These are phyloP conservation scores for Metarhizium sp. DNA, from an alignment of 2,329 filamentous ascomycete species.

Conservation along the genomic window DNA sequence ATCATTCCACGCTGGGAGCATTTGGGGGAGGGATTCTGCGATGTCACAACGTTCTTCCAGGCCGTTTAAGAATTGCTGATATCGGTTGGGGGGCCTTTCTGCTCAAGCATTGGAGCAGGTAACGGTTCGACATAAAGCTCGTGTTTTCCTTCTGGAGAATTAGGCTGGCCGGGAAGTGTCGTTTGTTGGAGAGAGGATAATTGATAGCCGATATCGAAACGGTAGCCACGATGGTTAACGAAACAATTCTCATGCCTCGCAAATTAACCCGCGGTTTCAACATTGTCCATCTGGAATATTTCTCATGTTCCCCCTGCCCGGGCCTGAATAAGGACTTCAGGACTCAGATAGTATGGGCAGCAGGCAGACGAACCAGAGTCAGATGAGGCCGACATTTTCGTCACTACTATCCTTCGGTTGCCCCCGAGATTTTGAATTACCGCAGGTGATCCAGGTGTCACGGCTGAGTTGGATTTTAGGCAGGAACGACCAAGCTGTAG, in stretches of 20 bases:
- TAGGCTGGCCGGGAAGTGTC: background rate
- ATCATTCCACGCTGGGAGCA: conserved; percentile 3
- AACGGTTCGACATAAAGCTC: background rate
- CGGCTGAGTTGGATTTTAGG: background rate
- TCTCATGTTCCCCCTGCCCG: background rate
- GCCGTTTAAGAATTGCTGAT: background rate
- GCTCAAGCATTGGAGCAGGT: background rate
- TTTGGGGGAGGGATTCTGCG: background rate
- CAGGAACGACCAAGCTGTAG: background rate
- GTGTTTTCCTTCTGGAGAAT: background rate
- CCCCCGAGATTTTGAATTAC: background rate
- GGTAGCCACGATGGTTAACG: conserved; percentile 11
- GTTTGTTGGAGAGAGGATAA: conserved; percentile 9
- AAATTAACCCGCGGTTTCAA: conserved; percentile 15
- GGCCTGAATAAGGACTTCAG: background rate
- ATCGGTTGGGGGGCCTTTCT: background rate
- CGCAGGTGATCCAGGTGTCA: background rate
- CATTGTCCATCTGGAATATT: background rate
- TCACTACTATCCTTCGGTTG: background rate
- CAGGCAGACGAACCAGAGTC: no score
- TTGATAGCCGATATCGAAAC: conserved; percentile 18
- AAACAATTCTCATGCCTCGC: conserved; percentile 19
- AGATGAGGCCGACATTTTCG: background rate
- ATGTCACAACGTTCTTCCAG: background rate
- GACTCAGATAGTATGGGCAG: no score